Evolutionary conservation across 2,329 filamentous ascomycete genomes (phyloP).

Genomic region (Ophiostoma australiae): DNA sequence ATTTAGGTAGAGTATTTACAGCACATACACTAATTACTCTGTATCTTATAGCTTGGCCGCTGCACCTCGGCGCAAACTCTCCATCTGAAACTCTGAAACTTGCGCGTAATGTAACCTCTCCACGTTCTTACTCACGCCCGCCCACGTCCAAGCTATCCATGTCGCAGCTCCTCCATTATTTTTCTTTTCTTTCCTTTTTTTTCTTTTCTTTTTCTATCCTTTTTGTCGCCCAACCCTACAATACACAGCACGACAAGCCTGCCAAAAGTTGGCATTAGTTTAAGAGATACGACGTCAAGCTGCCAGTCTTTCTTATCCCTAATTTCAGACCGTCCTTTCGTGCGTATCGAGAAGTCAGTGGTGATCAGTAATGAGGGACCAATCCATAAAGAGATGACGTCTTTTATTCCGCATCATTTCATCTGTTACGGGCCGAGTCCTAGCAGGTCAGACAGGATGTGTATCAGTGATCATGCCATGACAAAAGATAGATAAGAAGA

Average conservation of each 20-base stretch:
- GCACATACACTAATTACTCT: neutral
- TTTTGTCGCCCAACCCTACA: too few relatives aligned
- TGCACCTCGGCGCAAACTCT: neutral
- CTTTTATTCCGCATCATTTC: too few relatives aligned
- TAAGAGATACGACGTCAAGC: neutral
- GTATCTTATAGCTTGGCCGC: neutral
- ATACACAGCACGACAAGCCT: too few relatives aligned
- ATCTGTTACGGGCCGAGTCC: too few relatives aligned
- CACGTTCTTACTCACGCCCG: neutral
- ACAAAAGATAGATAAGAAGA: too few relatives aligned
- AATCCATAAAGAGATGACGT: too few relatives aligned
- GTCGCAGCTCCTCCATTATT: too few relatives aligned
- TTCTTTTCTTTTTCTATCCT: neutral
- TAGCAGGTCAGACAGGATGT: too few relatives aligned
- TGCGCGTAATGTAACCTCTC: conserved; percentile 11
- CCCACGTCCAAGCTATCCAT: neutral
- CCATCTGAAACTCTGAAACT: conserved; percentile 10
- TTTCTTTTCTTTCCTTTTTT: neutral
- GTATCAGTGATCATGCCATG: too few relatives aligned
- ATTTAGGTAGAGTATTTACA: neutral
- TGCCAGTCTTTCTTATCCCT: too few relatives aligned
- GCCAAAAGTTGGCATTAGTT: neutral
- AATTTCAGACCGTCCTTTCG: neutral
- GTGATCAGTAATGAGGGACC: neutral
- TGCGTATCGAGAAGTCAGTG: neutral